phyloP scores from a whole-genome alignment of 2,329 filamentous ascomycete genomes.

The Drechmeria coniospora region DNA sequence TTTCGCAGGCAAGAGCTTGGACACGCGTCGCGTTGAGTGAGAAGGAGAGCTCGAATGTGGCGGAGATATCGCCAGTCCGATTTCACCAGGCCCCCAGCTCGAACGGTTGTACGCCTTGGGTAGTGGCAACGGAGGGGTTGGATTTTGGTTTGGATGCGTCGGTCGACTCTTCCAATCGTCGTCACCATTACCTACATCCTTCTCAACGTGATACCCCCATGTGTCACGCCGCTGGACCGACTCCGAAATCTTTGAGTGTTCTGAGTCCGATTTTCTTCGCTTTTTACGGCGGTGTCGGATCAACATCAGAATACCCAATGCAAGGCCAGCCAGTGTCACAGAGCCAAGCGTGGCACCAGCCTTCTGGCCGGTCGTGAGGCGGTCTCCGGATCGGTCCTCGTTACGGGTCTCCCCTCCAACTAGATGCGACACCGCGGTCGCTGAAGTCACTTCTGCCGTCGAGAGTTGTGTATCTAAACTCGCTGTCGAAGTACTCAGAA shows the following conservation, averaged over 20 bases:
- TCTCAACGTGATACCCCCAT: conserved; percentile 17
- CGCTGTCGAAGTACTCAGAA: conserved; percentile 1
- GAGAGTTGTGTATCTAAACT: conserved; percentile 2
- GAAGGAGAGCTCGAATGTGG: conserved; percentile 8
- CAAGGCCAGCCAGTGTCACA: conserved; percentile 31
- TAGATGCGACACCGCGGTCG: conserved; percentile 3
- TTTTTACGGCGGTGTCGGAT: conserved; percentile 24
- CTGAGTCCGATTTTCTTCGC: conserved; percentile 3
- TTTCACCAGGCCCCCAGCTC: conserved; percentile 20
- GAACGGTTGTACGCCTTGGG: conserved; percentile 11
- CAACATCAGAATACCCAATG: conserved; percentile 29
- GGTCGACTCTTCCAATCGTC: conserved; percentile 14
- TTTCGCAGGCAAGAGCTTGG: conserved; percentile 29
- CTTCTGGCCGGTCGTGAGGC: conserved; percentile 29
- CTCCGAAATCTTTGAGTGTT: too few relatives aligned
- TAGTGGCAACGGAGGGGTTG: conserved; percentile 8
- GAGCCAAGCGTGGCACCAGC: conserved; percentile 43
- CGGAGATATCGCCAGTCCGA: conserved; percentile 30
- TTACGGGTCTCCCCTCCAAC: conserved; percentile 5
- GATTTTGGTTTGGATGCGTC: conserved; percentile 7
- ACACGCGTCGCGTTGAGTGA: conserved; percentile 17
- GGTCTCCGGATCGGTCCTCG: background rate
- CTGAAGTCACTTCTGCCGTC: conserved; percentile 1
- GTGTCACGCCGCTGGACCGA: conserved; percentile 15
- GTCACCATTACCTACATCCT: conserved; percentile 8